Percentiles rank a stretch among this genome's conserved stretches.
Evolutionary conservation across 2,329 filamentous ascomycete genomes (phyloP).

Genomic region (Paecilomyces sp.): DNA sequence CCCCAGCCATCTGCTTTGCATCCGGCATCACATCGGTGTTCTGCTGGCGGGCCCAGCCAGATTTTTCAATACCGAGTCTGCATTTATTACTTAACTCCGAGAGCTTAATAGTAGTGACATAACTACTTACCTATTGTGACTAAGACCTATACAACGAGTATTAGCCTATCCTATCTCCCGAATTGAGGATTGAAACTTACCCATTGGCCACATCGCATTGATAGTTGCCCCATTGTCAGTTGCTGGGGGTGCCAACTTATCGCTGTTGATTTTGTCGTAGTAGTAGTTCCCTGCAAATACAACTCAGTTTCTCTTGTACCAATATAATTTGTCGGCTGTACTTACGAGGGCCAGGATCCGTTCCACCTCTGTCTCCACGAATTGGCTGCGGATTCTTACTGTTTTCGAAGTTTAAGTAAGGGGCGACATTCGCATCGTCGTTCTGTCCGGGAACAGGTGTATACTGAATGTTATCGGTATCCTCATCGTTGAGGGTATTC

Average conservation of each 20-base stretch:
- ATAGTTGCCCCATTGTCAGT: slow-evolving; percentile 40
- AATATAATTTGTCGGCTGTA: not conserved
- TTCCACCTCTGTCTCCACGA: slow-evolving; percentile 43
- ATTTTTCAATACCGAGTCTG: slow-evolving; percentile 34
- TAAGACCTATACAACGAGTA: slow-evolving; percentile 23
- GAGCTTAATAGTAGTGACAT: not conserved
- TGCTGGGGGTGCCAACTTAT: slow-evolving; percentile 47
- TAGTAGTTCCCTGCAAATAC: slow-evolving; percentile 32
- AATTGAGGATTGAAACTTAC: slow-evolving; percentile 12
- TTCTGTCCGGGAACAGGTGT: slow-evolving; percentile 46
- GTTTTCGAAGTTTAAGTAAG: slow-evolving; percentile 49
- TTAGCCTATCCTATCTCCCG: slow-evolving; percentile 3
- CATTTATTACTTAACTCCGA: not conserved
- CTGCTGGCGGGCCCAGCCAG: slow-evolving; percentile 52
- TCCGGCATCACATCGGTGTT: slow-evolving; percentile 45
- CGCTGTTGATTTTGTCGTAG: slow-evolving; percentile 50
- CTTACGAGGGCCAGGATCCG: slow-evolving; percentile 47
- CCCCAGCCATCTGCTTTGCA: slow-evolving; percentile 48
- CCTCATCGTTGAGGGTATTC: slow-evolving; percentile 26
- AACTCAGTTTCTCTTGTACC: not conserved
- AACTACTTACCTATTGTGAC: slow-evolving; percentile 35
- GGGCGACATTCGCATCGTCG: slow-evolving; percentile 43
- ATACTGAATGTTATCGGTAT: slow-evolving; percentile 31
- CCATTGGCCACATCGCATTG: slow-evolving; percentile 49
- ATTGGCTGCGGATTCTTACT: slow-evolving; percentile 50